phyloP scores from a whole-genome alignment of 2,329 filamentous ascomycete genomes.

The Hansfordia pulvinata region DNA sequence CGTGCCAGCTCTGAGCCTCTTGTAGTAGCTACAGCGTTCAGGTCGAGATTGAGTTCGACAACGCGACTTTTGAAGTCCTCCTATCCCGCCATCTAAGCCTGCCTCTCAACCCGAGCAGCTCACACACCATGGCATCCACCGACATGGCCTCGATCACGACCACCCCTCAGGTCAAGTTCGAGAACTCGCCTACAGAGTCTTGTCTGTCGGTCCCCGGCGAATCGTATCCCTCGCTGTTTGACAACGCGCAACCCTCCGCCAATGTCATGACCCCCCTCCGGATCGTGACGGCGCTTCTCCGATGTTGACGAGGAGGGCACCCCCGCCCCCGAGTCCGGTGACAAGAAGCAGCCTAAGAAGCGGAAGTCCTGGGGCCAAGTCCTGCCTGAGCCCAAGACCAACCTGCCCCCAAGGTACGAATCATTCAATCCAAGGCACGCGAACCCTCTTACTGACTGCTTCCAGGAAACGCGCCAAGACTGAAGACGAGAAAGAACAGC shows the following conservation, averaged over 20 bases:
- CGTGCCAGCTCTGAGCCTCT: no score
- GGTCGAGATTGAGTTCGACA: no score
- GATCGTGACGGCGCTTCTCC: conserved; percentile 27
- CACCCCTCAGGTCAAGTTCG: conserved; percentile 32
- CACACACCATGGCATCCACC: conserved; percentile 25
- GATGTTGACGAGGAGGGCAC: conserved; percentile 15
- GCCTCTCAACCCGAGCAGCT: no score
- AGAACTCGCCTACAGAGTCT: conserved; percentile 40
- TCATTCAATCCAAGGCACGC: no score
- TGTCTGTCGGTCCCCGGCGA: conserved; percentile 36
- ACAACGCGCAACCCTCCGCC: conserved; percentile 16
- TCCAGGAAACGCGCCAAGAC: conserved; percentile 91
- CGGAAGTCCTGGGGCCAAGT: conserved; percentile 98
- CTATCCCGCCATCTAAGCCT: conserved; percentile 3
- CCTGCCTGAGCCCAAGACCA: conserved; percentile 91
- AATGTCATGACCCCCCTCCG: conserved; percentile 30
- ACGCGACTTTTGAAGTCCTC: conserved; percentile 6
- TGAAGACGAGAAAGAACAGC: conserved; percentile 96
- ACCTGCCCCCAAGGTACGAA: conserved; percentile 71
- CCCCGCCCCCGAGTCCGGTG: conserved; percentile 16
- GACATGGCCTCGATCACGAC: no score
- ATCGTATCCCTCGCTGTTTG: conserved; percentile 34
- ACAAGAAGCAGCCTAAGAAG: conserved; percentile 78
- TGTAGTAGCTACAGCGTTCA: no score
- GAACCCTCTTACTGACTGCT: no score